Evolutionary conservation across 805 yeast species (phyloP).

Genomic region (Nakazawaea ernobii): DNA sequence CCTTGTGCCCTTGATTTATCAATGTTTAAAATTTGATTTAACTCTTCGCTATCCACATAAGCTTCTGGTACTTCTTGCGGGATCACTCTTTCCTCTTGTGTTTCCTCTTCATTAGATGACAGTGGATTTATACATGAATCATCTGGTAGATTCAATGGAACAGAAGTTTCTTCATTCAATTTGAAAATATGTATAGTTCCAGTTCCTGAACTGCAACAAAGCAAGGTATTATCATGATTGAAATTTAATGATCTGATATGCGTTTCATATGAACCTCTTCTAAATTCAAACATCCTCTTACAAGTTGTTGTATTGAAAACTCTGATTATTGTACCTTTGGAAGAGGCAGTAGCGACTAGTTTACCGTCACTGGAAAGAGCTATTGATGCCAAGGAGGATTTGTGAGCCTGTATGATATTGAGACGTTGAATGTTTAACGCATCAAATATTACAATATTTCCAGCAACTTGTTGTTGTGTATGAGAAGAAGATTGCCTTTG

Average conservation of each 20-base stretch:
- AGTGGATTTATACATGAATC: neutral
- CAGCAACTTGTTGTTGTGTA: constrained; percentile 25
- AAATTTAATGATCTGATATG: constrained; percentile 72
- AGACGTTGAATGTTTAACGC: constrained; percentile 67
- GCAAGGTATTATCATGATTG: constrained; percentile 58
- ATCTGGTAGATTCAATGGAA: constrained; percentile 8
- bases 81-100: constrained; percentile 17
- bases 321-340: constrained; percentile 84
- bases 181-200: constrained; percentile 91
- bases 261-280: constrained; percentile 85
- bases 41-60: constrained; percentile 5
- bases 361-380: constrained; percentile 71
- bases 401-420: constrained; percentile 83
- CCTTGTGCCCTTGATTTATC: constrained; percentile 1
- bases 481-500: neutral
- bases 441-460: constrained; percentile 78
- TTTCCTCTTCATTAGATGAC: constrained; percentile 17
- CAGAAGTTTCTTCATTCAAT: constrained; percentile 36
- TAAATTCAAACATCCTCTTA: constrained; percentile 58
- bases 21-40: constrained; percentile 7
- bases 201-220: constrained; percentile 83
- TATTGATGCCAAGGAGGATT: constrained; percentile 63
- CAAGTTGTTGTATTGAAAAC: constrained; percentile 71
- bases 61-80: constrained; percentile 4
- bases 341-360: constrained; percentile 82